phyloP scores from a whole-genome alignment of 108 stramenopile genomes.

The Cyclostephanos invisitatus region DNA sequence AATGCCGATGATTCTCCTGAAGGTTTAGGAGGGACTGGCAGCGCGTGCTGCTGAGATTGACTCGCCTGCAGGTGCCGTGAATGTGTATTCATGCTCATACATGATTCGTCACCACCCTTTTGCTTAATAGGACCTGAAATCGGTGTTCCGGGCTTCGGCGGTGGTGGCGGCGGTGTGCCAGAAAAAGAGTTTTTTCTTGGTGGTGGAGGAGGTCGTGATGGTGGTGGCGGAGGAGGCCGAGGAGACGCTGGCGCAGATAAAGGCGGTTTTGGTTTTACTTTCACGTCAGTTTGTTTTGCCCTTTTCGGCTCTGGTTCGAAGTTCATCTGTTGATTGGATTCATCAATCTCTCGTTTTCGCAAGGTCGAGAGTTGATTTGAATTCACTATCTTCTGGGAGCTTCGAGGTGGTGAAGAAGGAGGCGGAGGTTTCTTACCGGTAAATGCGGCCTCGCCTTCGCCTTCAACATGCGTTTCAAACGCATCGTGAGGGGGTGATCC shows the following conservation, averaged over 20 bases:
- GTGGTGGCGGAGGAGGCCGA: conserved; percentile 27
- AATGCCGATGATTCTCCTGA: conserved; percentile 7
- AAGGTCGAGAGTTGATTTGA: not conserved
- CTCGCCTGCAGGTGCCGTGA: not conserved
- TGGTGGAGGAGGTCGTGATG: conserved; percentile 43
- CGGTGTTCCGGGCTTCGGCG: conserved; percentile 15
- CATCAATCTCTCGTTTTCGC: conserved; percentile 8
- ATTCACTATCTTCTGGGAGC: conserved; percentile 17
- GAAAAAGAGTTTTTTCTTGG: conserved; percentile 23
- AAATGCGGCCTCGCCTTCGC: conserved; percentile 78
- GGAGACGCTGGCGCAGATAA: conserved; percentile 6
- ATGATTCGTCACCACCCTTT: not conserved
- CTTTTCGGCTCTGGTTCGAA: conserved; percentile 4
- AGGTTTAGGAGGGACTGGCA: conserved; percentile 28
- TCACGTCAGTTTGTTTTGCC: not conserved
- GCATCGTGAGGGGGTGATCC: conserved; percentile 77
- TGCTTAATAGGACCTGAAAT: not conserved
- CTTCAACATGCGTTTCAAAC: conserved; percentile 53
- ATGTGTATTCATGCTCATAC: not conserved
- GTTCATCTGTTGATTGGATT: conserved; percentile 18
- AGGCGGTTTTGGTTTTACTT: conserved; percentile 3
- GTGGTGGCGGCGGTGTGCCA: conserved; percentile 18
- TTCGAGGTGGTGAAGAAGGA: conserved; percentile 15
- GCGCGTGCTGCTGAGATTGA: not conserved
- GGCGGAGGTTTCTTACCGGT: conserved; percentile 50